A percentile compares a stretch with the other conserved stretches of the same genome.
Conservation (phyloP, 2,329 filamentous ascomycete genomes). For the Pyricularia pennisetigena region DNA sequence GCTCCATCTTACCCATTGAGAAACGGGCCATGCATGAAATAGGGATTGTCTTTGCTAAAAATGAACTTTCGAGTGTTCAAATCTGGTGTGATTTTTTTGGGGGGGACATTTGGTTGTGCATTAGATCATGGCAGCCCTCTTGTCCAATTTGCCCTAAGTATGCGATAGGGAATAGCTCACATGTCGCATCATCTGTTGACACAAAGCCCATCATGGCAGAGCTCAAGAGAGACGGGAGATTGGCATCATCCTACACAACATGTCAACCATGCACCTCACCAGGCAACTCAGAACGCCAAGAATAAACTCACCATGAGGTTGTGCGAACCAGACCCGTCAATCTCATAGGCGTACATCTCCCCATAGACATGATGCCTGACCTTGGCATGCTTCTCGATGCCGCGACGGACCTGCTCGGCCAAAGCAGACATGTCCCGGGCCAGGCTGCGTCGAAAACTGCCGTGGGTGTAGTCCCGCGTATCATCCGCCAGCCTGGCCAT, state of each 20-base stretch:
- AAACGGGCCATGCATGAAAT: slow-evolving; percentile 47
- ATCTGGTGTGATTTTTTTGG: slow-evolving; percentile 26
- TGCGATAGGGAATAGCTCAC: neutral
- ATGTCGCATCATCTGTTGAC: slow-evolving; percentile 32
- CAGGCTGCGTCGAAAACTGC: neutral
- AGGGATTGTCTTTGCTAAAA: slow-evolving; percentile 54
- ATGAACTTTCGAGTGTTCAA: slow-evolving; percentile 44
- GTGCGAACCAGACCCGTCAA: slow-evolving; percentile 57
- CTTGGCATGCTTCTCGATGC: slow-evolving; percentile 11
- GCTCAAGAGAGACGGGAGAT: slow-evolving; percentile 51
- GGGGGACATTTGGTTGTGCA: neutral
- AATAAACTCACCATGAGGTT: slow-evolving; percentile 36
- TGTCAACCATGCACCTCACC: neutral
- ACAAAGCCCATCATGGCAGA: slow-evolving; percentile 51
- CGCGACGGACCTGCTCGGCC: slow-evolving; percentile 7
- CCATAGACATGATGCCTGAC: slow-evolving; percentile 8
- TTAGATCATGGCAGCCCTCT: neutral
- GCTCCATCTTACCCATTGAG: slow-evolving; percentile 23
- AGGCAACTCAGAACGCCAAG: neutral
- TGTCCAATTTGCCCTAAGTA: neutral
- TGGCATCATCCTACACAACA: slow-evolving; percentile 43
- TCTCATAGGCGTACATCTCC: slow-evolving; percentile 52
- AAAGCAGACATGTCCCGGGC: slow-evolving; percentile 7
- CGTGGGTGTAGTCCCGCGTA: neutral
- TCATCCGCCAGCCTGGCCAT: slow-evolving; percentile 23